Percentiles rank a stretch among this genome's conserved stretches.
phyloP scores from a whole-genome alignment of 495 filamentous ascomycete genomes.

The Penicillium alfredii region DNA sequence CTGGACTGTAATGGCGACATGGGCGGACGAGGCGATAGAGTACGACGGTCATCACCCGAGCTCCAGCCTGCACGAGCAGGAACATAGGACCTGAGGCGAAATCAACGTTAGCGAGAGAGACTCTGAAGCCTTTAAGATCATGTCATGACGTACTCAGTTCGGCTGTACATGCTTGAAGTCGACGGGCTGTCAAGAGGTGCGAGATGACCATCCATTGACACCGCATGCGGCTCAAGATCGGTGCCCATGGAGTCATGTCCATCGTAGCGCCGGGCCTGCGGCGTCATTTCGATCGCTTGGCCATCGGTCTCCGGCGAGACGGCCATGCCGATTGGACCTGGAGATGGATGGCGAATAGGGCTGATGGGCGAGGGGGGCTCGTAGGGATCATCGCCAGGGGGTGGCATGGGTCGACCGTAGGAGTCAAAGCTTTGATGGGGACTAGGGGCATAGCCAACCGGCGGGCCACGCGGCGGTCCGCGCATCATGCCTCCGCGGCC shows the following conservation, averaged over 20 bases:
- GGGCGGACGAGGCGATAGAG: conserved; percentile 10
- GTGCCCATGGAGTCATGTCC: conserved; percentile 53
- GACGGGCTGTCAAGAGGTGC: conserved; percentile 48
- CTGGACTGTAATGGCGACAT: conserved; percentile 7
- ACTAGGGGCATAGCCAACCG: conserved; percentile 40
- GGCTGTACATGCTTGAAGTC: conserved; percentile 66
- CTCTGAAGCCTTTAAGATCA: not conserved
- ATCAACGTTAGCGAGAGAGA: conserved; percentile 23
- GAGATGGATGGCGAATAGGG: conserved; percentile 39
- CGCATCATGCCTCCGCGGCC: conserved; percentile 35
- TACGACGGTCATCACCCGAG: conserved; percentile 13
- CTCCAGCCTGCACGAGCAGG: conserved; percentile 53
- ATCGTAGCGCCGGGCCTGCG: conserved; percentile 32
- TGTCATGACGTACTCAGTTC: conserved; percentile 71
- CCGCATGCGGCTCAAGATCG: conserved; percentile 53
- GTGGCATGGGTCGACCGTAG: conserved; percentile 17
- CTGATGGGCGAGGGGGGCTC: conserved; percentile 25
- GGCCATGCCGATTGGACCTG: conserved; percentile 56
- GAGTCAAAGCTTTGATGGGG: conserved; percentile 21
- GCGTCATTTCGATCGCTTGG: conserved; percentile 83
- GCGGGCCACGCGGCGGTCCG: conserved; percentile 48
- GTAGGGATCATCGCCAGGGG: conserved; percentile 30
- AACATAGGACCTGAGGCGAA: conserved; percentile 48
- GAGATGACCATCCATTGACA: conserved; percentile 23
- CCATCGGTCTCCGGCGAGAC: conserved; percentile 48